Evolutionary conservation across 2,329 filamentous ascomycete species (phyloP), one percentile per base, ranked within the genome.

Genomic region (Fusarium luffae): DNA sequence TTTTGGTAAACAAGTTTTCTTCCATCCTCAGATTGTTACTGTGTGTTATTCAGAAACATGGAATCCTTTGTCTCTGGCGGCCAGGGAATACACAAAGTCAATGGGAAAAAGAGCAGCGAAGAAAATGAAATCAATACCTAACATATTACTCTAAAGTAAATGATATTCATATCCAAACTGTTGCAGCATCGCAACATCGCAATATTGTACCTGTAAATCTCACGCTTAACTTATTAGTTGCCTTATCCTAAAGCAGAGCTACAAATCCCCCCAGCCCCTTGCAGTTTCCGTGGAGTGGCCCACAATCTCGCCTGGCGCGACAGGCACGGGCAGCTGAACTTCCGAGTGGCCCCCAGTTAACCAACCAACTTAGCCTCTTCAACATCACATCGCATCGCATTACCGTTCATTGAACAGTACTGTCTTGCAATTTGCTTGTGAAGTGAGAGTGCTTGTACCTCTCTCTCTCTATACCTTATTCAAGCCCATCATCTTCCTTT

Each of bases 351-450:
- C 63, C 57, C 61, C 43, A 63, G 60, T 41, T 44, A 63, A 58
- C 69, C 65, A 69, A 63, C 68, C 68, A 72, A 73, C 74, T 76
- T 71, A 76, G 73, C 68, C 74, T 76, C 74, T 75, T 74, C 66
- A 71, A 75, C 70, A 66, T 75, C 64, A 59, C 37, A 55, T 66
- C 69, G 63, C 68, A 57, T 74, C 55, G 54, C 60, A 65, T 68
- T 42, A 62, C 55, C 57, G 66, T 66, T 62, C 62, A 42, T 54
- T 65, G 61, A 37, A 34, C 34, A 34, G 49, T 52, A 52, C 23
- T 52, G 49, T 41, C 23, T 42, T 52, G 49, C 34, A 27, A 52
- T 52, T 23, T 52, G 32, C 27, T 62, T 65, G 57, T 66, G 72
- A 71, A 57, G 63, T 70, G 70, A 71, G 60, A 68, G 72, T 59